Percentiles rank a stretch among this genome's conserved stretches.
Conservation (phyloP, 192 early-diverging fungal genomes). For the Endogone sp. region DNA sequence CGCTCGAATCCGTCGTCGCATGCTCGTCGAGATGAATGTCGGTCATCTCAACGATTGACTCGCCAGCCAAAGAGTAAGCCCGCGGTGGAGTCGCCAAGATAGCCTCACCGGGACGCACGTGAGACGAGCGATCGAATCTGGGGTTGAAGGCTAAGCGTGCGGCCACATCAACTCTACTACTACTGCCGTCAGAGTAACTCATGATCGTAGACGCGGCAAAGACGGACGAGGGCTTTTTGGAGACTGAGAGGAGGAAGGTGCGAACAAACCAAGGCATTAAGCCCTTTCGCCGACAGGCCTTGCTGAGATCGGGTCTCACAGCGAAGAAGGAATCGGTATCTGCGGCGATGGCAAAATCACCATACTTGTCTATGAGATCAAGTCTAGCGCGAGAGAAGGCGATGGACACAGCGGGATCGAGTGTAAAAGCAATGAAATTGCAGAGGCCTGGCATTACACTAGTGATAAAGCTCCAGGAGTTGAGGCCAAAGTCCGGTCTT, state of each 20-base stretch:
- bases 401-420: slow-evolving; percentile 11
- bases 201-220: neutral
- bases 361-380: neutral
- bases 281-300: too few relatives aligned
- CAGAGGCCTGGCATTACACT: slow-evolving; percentile 8
- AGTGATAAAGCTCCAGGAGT: slow-evolving; percentile 8
- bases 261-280: neutral
- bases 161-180: neutral
- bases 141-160: too few relatives aligned
- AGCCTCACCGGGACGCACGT: too few relatives aligned
- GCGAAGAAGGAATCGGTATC: neutral
- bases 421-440: slow-evolving; percentile 9
- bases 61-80: too few relatives aligned
- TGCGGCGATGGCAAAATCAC: neutral
- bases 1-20: too few relatives aligned
- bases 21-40: too few relatives aligned
- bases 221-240: neutral
- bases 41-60: too few relatives aligned
- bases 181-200: neutral
- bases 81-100: too few relatives aligned
- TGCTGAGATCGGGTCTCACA: too few relatives aligned
- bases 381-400: neutral
- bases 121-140: too few relatives aligned
- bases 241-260: neutral
- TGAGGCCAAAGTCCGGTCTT: neutral